Evolutionary conservation across 1,139 yeast species (phyloP).

Genomic region (Yamadazyma triangularis): DNA sequence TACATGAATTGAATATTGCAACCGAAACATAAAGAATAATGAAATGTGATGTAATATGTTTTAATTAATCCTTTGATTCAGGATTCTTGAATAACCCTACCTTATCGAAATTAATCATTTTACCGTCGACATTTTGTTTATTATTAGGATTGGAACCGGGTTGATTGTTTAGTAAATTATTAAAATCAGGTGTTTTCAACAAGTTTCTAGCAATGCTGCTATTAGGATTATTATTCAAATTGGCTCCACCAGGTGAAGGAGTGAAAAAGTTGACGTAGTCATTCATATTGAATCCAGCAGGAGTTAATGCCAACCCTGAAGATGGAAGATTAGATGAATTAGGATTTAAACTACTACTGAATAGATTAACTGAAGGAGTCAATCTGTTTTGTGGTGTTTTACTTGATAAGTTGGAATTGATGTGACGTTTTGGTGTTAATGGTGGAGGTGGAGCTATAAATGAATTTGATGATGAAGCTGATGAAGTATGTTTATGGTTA

Average conservation of each 20-base stretch:
- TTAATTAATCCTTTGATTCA: constrained; percentile 10
- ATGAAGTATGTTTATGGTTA: constrained; percentile 12
- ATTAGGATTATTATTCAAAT: constrained; percentile 10
- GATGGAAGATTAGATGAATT: constrained; percentile 32
- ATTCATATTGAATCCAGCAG: constrained; percentile 76
- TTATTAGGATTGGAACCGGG: constrained; percentile 4
- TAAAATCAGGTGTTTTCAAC: constrained; percentile 42
- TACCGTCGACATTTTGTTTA: constrained; percentile 36
- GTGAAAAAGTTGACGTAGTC: constrained; percentile 77
- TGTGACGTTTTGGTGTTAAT: constrained; percentile 41
- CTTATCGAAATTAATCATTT: constrained; percentile 42
- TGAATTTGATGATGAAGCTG: constrained; percentile 15
- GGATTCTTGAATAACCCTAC: constrained; percentile 18
- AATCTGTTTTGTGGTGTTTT: constrained; percentile 43
- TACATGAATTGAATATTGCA: constrained; percentile 1
- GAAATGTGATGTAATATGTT: neutral
- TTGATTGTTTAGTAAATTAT: constrained; percentile 21
- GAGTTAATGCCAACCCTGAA: constrained; percentile 44
- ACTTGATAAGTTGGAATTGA: constrained; percentile 16
- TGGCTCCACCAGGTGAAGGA: constrained; percentile 60
- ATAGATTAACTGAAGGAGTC: constrained; percentile 39
- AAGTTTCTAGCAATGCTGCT: constrained; percentile 27
- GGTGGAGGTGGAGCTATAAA: constrained; percentile 39
- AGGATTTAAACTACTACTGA: constrained; percentile 16
- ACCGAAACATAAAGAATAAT: neutral